Conservation (phyloP, 768 basidiomycete species). For the Collybiopsis confluens region DNA sequence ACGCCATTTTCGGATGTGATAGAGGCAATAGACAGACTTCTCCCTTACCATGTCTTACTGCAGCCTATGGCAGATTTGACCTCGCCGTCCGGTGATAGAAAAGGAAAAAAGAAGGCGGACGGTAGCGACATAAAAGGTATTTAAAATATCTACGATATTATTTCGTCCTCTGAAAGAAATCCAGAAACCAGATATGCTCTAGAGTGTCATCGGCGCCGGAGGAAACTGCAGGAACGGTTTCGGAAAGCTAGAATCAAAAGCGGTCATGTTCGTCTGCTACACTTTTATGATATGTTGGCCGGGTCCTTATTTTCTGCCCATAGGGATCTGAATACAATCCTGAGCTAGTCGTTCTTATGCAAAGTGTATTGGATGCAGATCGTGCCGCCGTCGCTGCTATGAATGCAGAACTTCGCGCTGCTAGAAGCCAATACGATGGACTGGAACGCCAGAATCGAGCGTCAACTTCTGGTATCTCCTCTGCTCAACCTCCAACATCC, state of each 20-base stretch:
- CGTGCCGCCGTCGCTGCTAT: conserved; percentile 55
- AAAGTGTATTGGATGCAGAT: conserved; percentile 62
- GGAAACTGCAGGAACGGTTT: conserved; percentile 56
- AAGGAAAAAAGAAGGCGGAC: conserved; percentile 49
- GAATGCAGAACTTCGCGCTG: conserved; percentile 56
- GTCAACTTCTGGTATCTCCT: conserved; percentile 34
- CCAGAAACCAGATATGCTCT: conserved; percentile 70
- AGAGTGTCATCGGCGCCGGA: conserved; percentile 56
- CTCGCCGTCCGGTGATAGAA: conserved; percentile 47
- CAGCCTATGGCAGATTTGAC: conserved; percentile 66
- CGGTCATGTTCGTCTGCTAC: conserved; percentile 47
- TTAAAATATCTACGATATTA: too few relatives aligned
- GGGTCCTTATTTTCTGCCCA: neutral
- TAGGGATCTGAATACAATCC: conserved; percentile 60
- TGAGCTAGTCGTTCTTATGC: conserved; percentile 61
- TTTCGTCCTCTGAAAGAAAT: too few relatives aligned
- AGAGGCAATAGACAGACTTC: conserved; percentile 66
- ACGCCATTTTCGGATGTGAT: conserved; percentile 57
- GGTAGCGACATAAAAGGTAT: conserved; percentile 56
- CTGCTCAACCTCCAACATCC: conserved; percentile 22
- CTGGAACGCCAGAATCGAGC: conserved; percentile 67
- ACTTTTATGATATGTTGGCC: neutral
- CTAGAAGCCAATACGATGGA: conserved; percentile 62
- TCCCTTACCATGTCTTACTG: conserved; percentile 79
- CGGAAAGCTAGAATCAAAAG: conserved; percentile 45